Base-by-base conservation (phyloP, 192 early-diverging fungal genomes). In the Coemansia sp. region DNA sequence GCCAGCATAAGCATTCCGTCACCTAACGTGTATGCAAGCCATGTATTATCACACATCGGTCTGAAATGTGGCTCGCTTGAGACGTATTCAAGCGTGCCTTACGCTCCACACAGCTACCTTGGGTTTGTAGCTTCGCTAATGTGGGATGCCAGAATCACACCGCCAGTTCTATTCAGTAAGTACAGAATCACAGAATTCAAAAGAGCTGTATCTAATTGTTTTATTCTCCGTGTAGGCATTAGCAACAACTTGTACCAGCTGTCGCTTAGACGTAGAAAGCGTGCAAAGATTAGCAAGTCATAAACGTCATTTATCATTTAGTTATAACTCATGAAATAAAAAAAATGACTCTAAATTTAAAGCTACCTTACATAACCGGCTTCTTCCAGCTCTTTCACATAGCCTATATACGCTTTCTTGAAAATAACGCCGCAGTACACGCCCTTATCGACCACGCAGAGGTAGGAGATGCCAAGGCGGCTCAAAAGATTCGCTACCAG, bases 401-500 rank as follows among this genome's bases (percentile, higher is more conserved):
- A 92, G 6, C 80, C 81, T n/a, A 94, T 68, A 13, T 94, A 66
- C 15, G 82, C 68, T 62, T 92, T 92, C 74, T 94, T 96, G 65
- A 89, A 86, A 20, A 96, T 88, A 40, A 93, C 82, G 15, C 93
- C 94, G 38, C 86, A 83, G 44, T 82, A 90, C 13, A 80, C 59
- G 2, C 94, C 92, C 16, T 84, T 79, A 45, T 89, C 75, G 7
- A 84, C 83, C 9, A 96, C 91, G 61, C 88, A 90, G 2, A 96
- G 59, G 36, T 88, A 91, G 42, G 86, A 83, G 21, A 90, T 72
- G 3, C 94, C 93, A 37, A 96, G 59, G 51, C 93, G 90, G 43
- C 86, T 79, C 61, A 96, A 91, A 46, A 94, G 49, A 42, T 92
- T 91, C 55, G 87, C 78, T 0, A 91, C 84, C n/a, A 96, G 55